Percentiles rank a stretch among this genome's conserved stretches.
phyloP scores from a whole-genome alignment of 2,329 filamentous ascomycete genomes.

The Diaporthe aspalathi region DNA sequence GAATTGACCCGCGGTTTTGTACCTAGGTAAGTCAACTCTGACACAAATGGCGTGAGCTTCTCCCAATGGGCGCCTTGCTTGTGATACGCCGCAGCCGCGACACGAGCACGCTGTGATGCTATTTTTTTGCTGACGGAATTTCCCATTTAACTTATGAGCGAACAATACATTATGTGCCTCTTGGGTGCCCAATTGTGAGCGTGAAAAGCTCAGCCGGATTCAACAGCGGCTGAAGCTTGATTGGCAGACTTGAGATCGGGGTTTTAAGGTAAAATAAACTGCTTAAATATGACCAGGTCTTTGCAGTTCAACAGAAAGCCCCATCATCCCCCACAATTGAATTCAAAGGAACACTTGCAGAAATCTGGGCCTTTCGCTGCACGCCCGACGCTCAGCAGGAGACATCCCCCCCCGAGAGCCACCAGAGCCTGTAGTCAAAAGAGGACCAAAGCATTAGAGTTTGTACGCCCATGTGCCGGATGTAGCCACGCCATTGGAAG shows the following conservation, averaged over 20 bases:
- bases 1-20: background rate
- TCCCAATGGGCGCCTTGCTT: background rate
- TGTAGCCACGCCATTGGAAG: no score
- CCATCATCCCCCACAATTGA: background rate
- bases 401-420: conserved; percentile 4
- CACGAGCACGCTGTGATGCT: no score
- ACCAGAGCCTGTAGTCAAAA: no score
- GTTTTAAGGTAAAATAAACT: background rate
- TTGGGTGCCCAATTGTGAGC: no score
- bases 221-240: no score
- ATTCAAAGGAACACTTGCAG: conserved; percentile 2
- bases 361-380: conserved; percentile 5
- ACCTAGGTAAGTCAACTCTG: no score
- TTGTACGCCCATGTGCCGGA: no score
- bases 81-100: background rate
- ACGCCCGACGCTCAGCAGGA: conserved; percentile 26
- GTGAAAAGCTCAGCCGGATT: no score
- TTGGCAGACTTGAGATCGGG: background rate
- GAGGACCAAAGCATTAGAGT: no score
- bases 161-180: no score
- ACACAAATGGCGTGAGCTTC: no score
- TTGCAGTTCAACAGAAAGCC: background rate
- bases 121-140: no score
- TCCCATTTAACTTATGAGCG: background rate
- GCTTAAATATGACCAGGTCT: background rate